phyloP scores from a whole-genome alignment of 2,329 filamentous ascomycete species.

The Sporothrix phasma region DNA sequence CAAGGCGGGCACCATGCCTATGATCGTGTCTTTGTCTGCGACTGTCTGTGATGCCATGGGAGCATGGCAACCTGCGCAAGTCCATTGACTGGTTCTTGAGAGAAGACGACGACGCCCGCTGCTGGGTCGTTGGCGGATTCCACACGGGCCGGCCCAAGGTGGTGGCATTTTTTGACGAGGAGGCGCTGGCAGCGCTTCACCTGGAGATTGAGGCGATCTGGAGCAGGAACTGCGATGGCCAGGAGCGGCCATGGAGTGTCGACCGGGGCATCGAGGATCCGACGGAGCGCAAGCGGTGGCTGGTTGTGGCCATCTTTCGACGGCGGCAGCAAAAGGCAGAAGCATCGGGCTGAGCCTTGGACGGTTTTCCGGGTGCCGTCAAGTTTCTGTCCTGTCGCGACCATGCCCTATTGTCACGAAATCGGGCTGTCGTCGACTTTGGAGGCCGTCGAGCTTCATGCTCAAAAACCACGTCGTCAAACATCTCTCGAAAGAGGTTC shows the following conservation, averaged over 20 bases:
- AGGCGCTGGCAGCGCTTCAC: conserved; percentile 36
- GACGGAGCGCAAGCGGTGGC: conserved; percentile 57
- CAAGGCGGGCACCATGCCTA: conserved; percentile 32
- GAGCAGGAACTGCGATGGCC: conserved; percentile 58
- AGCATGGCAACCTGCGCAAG: conserved; percentile 55
- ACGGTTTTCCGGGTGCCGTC: too few species aligned
- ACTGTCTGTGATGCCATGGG: conserved; percentile 66
- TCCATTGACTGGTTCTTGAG: conserved; percentile 55
- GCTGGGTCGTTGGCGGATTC: conserved; percentile 60
- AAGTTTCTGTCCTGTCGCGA: not conserved
- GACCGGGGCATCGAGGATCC: conserved; percentile 54
- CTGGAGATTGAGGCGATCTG: conserved; percentile 55
- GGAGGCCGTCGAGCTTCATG: too few species aligned
- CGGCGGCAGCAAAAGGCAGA: not conserved
- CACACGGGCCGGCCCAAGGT: conserved; percentile 60
- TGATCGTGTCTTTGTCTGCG: conserved; percentile 56
- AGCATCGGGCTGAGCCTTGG: not conserved
- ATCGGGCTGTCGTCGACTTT: not conserved
- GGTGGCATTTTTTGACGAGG: conserved; percentile 50
- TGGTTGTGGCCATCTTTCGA: conserved; percentile 47
- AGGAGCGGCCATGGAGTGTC: conserved; percentile 49
- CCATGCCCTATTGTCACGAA: too few species aligned
- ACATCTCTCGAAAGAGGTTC: not conserved
- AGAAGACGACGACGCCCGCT: conserved; percentile 23
- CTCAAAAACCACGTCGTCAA: too few species aligned